Evolutionary conservation across 495 filamentous ascomycete genomes (phyloP).

Genomic region (Aspergillus avenaceus): DNA sequence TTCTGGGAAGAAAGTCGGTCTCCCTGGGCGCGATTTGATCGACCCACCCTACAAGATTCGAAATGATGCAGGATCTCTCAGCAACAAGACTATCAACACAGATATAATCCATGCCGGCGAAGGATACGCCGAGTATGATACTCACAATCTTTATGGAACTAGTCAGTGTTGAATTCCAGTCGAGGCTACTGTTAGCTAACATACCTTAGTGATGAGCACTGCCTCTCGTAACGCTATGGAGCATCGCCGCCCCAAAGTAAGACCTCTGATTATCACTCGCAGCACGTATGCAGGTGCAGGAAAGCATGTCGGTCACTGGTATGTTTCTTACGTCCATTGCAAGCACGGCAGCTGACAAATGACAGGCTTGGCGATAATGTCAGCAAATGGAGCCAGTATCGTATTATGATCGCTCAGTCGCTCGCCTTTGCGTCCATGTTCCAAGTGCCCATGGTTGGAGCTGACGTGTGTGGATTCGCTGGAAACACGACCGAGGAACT

Average conservation of each 20-base stretch:
- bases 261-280: slow-evolving; percentile 79
- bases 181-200: slow-evolving; percentile 4
- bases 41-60: slow-evolving; percentile 71
- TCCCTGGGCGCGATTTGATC: slow-evolving; percentile 62
- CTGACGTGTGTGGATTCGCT: slow-evolving; percentile 78
- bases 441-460: slow-evolving; percentile 82
- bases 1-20: slow-evolving; percentile 38
- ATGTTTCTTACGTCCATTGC: background rate
- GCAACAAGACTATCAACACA: slow-evolving; percentile 71
- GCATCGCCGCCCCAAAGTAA: slow-evolving; percentile 57
- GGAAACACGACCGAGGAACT: slow-evolving; percentile 70
- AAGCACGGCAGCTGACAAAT: background rate
- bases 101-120: slow-evolving; percentile 66
- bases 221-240: slow-evolving; percentile 66
- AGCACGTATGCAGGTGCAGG: slow-evolving; percentile 82
- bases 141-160: slow-evolving; percentile 81
- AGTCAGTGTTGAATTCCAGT: slow-evolving; percentile 37
- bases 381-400: slow-evolving; percentile 69
- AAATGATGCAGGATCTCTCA: slow-evolving; percentile 66
- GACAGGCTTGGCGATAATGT: slow-evolving; percentile 72
- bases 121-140: slow-evolving; percentile 70
- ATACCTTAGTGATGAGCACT: slow-evolving; percentile 63
- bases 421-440: slow-evolving; percentile 75
- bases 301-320: slow-evolving; percentile 75
- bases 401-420: slow-evolving; percentile 61